Percentiles rank a stretch among this genome's conserved stretches.
phyloP scores from a whole-genome alignment of 441 rosid species.

The Erodium texanum region DNA sequence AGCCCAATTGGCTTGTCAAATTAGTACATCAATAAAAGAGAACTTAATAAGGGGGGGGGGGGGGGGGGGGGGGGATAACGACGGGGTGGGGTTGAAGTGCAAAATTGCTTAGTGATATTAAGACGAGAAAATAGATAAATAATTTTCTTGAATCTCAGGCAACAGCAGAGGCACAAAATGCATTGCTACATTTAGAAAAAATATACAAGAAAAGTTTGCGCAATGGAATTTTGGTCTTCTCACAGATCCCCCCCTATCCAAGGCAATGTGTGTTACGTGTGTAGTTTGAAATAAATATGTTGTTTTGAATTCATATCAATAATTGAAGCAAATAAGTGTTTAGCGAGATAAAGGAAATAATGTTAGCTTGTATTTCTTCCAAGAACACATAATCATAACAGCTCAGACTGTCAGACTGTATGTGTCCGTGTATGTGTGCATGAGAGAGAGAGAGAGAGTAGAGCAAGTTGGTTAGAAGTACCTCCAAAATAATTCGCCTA shows the following conservation, averaged over 20 bases:
- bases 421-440: too few relatives aligned
- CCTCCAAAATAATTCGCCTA: slow-evolving; percentile 83
- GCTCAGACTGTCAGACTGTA: not conserved
- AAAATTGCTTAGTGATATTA: slow-evolving; percentile 4
- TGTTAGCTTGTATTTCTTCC: not conserved
- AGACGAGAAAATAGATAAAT: not conserved
- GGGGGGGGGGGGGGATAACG: too few relatives aligned
- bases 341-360: slow-evolving; percentile 8
- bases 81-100: too few relatives aligned
- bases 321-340: not conserved
- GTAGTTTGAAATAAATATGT: not conserved
- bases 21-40: not conserved
- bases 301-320: not conserved
- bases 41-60: too few relatives aligned
- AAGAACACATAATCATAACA: not conserved
- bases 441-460: slow-evolving; percentile 7
- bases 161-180: slow-evolving; percentile 7
- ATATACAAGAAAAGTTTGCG: not conserved
- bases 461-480: slow-evolving; percentile 19
- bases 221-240: not conserved
- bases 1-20: slow-evolving; percentile 3
- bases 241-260: not conserved
- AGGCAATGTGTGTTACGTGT: not conserved
- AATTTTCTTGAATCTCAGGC: not conserved
- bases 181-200: not conserved